Conservation (phyloP, 352 stramenopile genomes). For the Saprolegnia diclina region DNA sequence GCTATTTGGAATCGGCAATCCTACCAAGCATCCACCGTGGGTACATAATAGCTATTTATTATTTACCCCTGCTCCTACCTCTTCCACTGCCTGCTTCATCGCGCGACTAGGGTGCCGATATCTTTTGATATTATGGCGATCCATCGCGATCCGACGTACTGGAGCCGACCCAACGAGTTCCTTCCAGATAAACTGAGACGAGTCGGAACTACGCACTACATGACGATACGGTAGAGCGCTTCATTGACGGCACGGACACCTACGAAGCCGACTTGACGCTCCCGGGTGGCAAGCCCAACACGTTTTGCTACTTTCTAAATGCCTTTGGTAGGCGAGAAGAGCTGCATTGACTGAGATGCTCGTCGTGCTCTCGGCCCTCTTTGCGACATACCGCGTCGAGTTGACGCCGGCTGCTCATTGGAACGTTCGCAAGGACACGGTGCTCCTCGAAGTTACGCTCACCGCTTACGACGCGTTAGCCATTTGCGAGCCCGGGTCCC, state of each 20-base stretch:
- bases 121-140: not conserved
- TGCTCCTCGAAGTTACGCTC: too few species aligned
- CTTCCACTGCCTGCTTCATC: too few species aligned
- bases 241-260: not conserved
- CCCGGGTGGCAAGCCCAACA: constrained; percentile 2
- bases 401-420: not conserved
- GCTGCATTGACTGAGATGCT: constrained; percentile 21
- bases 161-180: constrained; percentile 9
- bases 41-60: too few species aligned
- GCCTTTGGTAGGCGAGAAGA: constrained; percentile 15
- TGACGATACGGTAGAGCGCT: not conserved
- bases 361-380: constrained; percentile 2
- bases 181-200: constrained; percentile 8
- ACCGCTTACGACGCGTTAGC: too few species aligned
- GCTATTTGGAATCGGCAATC: too few species aligned
- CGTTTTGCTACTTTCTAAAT: constrained; percentile 19
- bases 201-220: too few species aligned
- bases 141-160: constrained; percentile 18
- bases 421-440: not conserved
- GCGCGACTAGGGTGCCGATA: constrained; percentile 5
- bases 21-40: too few species aligned
- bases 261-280: constrained; percentile 14
- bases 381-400: not conserved
- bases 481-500: too few species aligned
- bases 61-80: too few species aligned